These are phyloP conservation scores for Vigna trinervia DNA, from an alignment of 306 rosid species.

Conservation along the genomic window DNA sequence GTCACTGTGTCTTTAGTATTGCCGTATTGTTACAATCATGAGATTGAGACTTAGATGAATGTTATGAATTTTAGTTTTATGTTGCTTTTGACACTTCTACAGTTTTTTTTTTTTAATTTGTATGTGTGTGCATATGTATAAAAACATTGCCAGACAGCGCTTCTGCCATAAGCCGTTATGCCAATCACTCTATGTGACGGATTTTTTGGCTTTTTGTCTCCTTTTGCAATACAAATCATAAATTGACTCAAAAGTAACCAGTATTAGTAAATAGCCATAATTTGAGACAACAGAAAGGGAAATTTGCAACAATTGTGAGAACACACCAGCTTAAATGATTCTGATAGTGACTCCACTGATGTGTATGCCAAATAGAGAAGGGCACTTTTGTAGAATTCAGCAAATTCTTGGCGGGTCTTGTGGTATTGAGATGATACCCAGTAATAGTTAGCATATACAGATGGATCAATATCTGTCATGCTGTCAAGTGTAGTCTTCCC, in stretches of 20 bases:
- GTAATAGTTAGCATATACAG: constrained; percentile 89
- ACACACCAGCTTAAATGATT: constrained; percentile 92
- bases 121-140: too few species aligned
- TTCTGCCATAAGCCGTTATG: too few species aligned
- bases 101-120: too few species aligned
- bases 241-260: constrained; percentile 14
- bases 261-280: neutral
- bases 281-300: neutral
- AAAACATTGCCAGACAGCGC: too few species aligned
- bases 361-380: constrained; percentile 98
- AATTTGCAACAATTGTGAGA: constrained; percentile 19
- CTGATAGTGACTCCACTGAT: constrained; percentile 97
- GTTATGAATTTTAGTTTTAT: too few species aligned
- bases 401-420: constrained; percentile 89
- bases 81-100: too few species aligned
- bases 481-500: constrained; percentile 94
- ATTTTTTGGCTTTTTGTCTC: neutral
- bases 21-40: neutral
- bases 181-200: too few species aligned
- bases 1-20: too few species aligned
- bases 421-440: constrained; percentile 97
- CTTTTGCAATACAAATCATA: constrained; percentile 8
- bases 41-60: neutral
- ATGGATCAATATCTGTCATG: constrained; percentile 99
- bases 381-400: constrained; percentile 97